A percentile compares a stretch with the other conserved stretches of the same genome.
Conservation (phyloP, 257 asterid genomes). For the Rubia yunnanensis region DNA sequence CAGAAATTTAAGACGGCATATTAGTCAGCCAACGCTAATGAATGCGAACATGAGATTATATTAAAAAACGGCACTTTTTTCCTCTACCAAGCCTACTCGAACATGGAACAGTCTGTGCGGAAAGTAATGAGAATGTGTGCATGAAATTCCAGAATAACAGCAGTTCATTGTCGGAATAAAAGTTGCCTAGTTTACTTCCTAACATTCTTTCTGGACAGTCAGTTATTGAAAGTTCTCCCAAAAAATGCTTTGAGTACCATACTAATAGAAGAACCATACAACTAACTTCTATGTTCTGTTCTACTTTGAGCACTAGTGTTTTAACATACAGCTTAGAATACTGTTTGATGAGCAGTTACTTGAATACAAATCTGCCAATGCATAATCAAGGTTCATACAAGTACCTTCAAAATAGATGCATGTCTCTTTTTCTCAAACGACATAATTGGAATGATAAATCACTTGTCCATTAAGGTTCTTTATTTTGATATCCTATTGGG, state of each 20-base stretch:
- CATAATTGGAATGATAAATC: background rate
- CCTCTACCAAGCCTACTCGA: background rate
- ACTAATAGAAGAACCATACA: background rate
- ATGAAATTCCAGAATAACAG: background rate
- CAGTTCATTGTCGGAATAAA: background rate
- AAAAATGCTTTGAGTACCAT: background rate
- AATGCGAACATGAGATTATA: background rate
- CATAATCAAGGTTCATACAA: background rate
- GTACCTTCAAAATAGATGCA: background rate
- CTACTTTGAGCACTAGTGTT: background rate
- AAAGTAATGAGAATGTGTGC: background rate
- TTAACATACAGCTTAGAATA: background rate
- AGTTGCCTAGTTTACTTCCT: background rate
- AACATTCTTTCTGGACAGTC: background rate
- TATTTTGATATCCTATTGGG: background rate
- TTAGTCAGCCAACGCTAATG: background rate
- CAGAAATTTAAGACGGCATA: background rate
- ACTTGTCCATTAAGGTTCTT: background rate
- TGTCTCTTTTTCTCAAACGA: background rate
- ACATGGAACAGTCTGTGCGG: background rate
- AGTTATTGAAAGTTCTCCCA: background rate
- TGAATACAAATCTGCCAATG: background rate
- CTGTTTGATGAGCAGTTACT: background rate
- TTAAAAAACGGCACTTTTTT: background rate
- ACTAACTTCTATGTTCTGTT: background rate